Percentiles rank a stretch among this genome's conserved stretches.
phyloP scores from a whole-genome alignment of 2,329 filamentous ascomycete genomes.

The Neofusicoccum sp. region DNA sequence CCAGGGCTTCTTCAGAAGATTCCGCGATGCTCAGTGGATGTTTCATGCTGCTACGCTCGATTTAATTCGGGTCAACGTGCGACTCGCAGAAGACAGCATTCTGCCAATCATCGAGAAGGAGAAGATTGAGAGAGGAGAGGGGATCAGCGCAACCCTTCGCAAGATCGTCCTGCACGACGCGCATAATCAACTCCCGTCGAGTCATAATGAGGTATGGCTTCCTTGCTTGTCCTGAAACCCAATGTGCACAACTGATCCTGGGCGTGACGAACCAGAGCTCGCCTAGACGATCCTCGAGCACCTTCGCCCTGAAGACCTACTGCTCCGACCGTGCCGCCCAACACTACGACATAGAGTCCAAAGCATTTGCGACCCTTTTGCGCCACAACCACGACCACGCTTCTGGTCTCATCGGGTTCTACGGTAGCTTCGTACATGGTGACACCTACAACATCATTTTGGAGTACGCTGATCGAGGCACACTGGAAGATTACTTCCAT shows the following conservation, averaged over 20 bases:
- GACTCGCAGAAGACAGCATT: neutral
- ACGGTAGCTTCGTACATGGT: slow-evolving; percentile 24
- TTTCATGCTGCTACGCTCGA: slow-evolving; percentile 19
- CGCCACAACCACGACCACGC: slow-evolving; percentile 3
- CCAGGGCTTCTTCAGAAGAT: slow-evolving; percentile 15
- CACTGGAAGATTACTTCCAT: slow-evolving; percentile 32
- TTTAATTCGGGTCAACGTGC: neutral
- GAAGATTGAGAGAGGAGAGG: neutral
- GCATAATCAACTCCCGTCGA: slow-evolving; percentile 19
- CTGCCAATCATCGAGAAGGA: slow-evolving; percentile 18
- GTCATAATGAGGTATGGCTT: too few relatives aligned
- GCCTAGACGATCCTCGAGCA: neutral
- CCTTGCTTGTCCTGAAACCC: too few relatives aligned
- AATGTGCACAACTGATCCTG: too few relatives aligned
- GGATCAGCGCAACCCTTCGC: neutral
- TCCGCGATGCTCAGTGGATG: slow-evolving; percentile 22
- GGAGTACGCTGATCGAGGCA: slow-evolving; percentile 34
- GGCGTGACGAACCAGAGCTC: too few relatives aligned
- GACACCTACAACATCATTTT: slow-evolving; percentile 34
- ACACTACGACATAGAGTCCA: slow-evolving; percentile 22
- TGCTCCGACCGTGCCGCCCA: neutral
- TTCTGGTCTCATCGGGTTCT: slow-evolving; percentile 18
- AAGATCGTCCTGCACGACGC: slow-evolving; percentile 19
- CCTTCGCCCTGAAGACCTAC: slow-evolving; percentile 25
- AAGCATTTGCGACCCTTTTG: slow-evolving; percentile 13